phyloP scores from a whole-genome alignment of 2,329 filamentous ascomycete species.

The Calycina marina region DNA sequence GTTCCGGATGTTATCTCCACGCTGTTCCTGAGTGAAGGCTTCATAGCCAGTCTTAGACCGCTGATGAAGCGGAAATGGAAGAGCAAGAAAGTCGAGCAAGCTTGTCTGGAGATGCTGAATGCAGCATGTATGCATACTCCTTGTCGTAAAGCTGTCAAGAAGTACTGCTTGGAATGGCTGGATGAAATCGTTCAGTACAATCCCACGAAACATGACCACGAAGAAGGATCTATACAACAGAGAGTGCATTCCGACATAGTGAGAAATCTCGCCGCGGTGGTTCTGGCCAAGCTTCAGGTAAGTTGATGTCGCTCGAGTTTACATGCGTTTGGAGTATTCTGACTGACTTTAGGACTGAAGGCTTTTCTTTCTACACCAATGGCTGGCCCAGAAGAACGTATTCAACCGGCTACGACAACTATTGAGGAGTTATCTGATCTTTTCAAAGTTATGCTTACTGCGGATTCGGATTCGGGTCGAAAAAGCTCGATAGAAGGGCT shows the following conservation, averaged over 20 bases:
- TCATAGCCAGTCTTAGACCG: conserved; percentile 61
- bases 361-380: conserved; percentile 18
- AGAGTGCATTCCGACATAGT: conserved; percentile 42
- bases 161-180: conserved; percentile 77
- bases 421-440: conserved; percentile 51
- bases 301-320: conserved; percentile 23
- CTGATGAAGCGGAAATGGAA: conserved; percentile 71
- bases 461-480: conserved; percentile 33
- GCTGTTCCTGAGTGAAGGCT: conserved; percentile 80
- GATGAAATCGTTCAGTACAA: conserved; percentile 68
- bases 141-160: conserved; percentile 71
- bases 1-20: conserved; percentile 59
- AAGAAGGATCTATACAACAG: conserved; percentile 21
- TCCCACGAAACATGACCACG: conserved; percentile 34
- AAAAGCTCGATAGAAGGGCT: conserved; percentile 77
- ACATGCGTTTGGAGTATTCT: conserved; percentile 12
- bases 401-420: conserved; percentile 38
- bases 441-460: conserved; percentile 52
- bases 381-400: conserved; percentile 24
- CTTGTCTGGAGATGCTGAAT: conserved; percentile 78
- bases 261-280: conserved; percentile 54
- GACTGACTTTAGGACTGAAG: conserved; percentile 24
- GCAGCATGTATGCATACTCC: conserved; percentile 74
- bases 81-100: conserved; percentile 72
- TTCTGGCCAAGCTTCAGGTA: conserved; percentile 58